phyloP scores from a whole-genome alignment of 2,329 filamentous ascomycete species.

The Xylaria sp. region DNA sequence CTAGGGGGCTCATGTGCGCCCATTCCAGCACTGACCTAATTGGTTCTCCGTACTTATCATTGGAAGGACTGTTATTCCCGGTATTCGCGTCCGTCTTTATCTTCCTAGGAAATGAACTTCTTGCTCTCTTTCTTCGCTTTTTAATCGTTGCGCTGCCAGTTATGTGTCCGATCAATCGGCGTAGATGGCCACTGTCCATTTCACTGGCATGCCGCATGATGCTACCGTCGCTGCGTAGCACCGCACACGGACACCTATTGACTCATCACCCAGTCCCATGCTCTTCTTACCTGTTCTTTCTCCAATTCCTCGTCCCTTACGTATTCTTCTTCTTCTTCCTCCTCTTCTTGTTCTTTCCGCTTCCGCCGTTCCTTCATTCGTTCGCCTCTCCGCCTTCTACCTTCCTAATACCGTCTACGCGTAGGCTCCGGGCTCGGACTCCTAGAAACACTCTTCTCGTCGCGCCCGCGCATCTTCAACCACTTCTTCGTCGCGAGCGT shows the following conservation, averaged over 20 bases:
- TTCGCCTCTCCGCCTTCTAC: too few relatives aligned
- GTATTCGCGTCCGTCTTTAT: neutral
- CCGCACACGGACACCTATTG: neutral
- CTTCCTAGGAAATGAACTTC: neutral
- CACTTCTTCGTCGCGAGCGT: conserved; percentile 95
- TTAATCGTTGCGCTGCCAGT: neutral
- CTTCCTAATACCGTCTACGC: conserved; percentile 67
- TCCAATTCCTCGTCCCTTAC: too few relatives aligned
- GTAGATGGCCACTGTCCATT: neutral
- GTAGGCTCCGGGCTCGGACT: conserved; percentile 89
- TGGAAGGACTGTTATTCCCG: neutral
- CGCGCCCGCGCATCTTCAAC: conserved; percentile 84
- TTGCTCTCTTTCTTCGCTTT: neutral
- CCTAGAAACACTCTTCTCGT: conserved; percentile 82
- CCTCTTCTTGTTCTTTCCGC: neutral
- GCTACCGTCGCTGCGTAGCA: neutral
- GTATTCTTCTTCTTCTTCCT: too few relatives aligned
- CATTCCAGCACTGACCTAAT: neutral
- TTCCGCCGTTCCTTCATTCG: neutral
- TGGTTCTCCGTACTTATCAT: neutral
- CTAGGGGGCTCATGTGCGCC: neutral
- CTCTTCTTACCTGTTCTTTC: too few relatives aligned
- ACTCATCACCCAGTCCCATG: too few relatives aligned
- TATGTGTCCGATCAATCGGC: too few relatives aligned
- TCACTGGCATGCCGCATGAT: neutral